Evolutionary conservation across 768 basidiomycete genomes (phyloP).

Genomic region (Arthromyces matolae): DNA sequence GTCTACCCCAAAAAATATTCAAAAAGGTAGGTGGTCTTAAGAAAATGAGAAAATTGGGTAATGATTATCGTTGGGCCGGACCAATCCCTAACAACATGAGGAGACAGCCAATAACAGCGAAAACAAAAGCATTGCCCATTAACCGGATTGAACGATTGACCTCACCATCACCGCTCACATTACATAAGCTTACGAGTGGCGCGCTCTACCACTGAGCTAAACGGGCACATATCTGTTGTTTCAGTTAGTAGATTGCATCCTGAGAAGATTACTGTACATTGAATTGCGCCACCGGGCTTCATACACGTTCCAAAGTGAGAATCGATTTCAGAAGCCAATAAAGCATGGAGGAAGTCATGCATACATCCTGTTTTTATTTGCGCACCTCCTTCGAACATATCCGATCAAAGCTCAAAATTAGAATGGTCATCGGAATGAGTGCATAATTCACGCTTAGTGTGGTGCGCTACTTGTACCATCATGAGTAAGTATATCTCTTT

Average conservation of each 20-base stretch:
- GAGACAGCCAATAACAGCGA: background rate
- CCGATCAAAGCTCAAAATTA: no score
- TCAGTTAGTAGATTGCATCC: background rate
- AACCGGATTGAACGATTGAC: constrained; percentile 40
- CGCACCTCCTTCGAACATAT: no score
- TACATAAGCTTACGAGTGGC: constrained; percentile 54
- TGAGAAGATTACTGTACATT: background rate
- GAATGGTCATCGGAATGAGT: no score
- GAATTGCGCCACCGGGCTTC: background rate
- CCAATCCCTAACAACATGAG: no score
- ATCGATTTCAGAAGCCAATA: no score
- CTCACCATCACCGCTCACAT: constrained; percentile 33
- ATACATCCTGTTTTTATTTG: no score
- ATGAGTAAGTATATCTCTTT: no score
- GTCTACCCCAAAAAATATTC: background rate
- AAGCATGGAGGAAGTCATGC: no score
- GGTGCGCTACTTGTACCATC: no score
- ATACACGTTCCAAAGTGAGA: background rate
- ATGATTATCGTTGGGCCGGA: no score
- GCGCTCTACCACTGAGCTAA: constrained; percentile 63
- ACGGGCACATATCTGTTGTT: constrained; percentile 30
- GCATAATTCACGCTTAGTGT: no score
- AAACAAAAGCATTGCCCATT: constrained; percentile 31
- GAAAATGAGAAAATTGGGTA: no score
- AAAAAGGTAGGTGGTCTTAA: background rate